Conservation (phyloP, 139 green algal species). For the Pleodorina starrii region DNA sequence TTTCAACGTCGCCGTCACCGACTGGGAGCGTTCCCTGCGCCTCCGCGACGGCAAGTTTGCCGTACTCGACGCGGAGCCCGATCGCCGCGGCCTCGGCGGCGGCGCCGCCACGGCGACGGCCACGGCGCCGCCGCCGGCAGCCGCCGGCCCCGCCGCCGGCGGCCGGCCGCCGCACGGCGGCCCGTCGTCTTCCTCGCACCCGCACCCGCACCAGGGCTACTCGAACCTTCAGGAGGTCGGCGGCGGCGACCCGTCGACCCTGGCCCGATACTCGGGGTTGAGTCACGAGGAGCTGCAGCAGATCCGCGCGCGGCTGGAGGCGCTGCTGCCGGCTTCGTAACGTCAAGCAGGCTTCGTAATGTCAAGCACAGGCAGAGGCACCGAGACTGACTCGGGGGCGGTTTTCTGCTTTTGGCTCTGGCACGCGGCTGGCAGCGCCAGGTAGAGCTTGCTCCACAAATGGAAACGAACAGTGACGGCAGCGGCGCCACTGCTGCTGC, state of each 20-base stretch:
- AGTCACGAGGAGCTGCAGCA: constrained; percentile 48
- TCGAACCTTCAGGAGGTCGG: not conserved
- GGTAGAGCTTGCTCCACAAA: no score
- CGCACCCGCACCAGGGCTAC: not conserved
- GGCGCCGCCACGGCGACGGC: not conserved
- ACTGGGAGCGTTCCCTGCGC: constrained; percentile 87
- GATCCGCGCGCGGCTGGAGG: constrained; percentile 66
- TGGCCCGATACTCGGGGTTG: constrained; percentile 39
- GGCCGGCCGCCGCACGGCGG: not conserved
- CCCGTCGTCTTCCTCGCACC: no score
- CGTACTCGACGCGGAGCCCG: constrained; percentile 51
- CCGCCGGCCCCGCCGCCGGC: not conserved
- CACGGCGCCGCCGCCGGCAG: not conserved
- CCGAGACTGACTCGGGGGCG: no score
- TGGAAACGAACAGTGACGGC: no score
- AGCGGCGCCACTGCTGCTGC: no score
- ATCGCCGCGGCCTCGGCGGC: not conserved
- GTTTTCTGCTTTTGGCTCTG: no score
- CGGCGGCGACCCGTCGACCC: not conserved
- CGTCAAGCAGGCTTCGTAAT: no score
- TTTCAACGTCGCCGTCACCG: constrained; percentile 85
- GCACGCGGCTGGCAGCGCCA: no score
- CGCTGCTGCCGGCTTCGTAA: constrained; percentile 53
- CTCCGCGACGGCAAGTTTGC: constrained; percentile 52
- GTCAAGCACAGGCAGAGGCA: no score